phyloP scores from a whole-genome alignment of 805 yeast genomes.

The Saturnispora silvae region DNA sequence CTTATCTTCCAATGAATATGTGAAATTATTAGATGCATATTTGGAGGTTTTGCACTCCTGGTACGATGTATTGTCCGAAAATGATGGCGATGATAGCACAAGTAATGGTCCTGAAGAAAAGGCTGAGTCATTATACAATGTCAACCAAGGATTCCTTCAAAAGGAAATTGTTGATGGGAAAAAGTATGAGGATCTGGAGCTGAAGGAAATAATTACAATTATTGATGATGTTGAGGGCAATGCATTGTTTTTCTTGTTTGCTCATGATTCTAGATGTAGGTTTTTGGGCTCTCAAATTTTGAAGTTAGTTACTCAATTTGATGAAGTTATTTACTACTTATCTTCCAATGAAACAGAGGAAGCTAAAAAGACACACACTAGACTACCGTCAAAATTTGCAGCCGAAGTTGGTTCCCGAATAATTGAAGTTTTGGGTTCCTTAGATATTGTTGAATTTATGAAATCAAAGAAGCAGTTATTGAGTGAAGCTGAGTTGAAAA shows the following conservation, averaged over 20 bases:
- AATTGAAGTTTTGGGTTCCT: conserved; percentile 63
- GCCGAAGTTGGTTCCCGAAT: conserved; percentile 71
- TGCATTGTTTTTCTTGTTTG: conserved; percentile 82
- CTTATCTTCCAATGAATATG: conserved; percentile 51
- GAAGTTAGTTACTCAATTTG: conserved; percentile 75
- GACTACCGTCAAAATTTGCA: conserved; percentile 59
- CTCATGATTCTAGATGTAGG: conserved; percentile 71
- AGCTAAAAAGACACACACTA: conserved; percentile 31
- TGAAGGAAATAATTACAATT: conserved; percentile 71
- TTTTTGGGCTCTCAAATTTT: conserved; percentile 67
- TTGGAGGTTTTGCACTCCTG: conserved; percentile 75
- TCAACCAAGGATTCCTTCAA: conserved; percentile 25
- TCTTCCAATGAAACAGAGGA: conserved; percentile 17
- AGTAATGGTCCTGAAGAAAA: conserved; percentile 19
- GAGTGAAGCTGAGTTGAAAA: conserved; percentile 68
- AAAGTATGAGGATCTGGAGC: conserved; percentile 54
- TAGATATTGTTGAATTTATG: conserved; percentile 57
- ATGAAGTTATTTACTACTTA: conserved; percentile 58
- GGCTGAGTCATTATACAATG: conserved; percentile 27
- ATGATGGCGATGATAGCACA: conserved; percentile 17
- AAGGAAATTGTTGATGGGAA: conserved; percentile 33
- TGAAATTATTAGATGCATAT: conserved; percentile 52
- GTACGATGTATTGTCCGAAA: conserved; percentile 52
- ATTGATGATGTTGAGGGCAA: conserved; percentile 95
- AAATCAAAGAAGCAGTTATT: conserved; percentile 38